Evolutionary conservation across 2,329 filamentous ascomycete genomes (phyloP).

Genomic region (Monosporascus sp.): DNA sequence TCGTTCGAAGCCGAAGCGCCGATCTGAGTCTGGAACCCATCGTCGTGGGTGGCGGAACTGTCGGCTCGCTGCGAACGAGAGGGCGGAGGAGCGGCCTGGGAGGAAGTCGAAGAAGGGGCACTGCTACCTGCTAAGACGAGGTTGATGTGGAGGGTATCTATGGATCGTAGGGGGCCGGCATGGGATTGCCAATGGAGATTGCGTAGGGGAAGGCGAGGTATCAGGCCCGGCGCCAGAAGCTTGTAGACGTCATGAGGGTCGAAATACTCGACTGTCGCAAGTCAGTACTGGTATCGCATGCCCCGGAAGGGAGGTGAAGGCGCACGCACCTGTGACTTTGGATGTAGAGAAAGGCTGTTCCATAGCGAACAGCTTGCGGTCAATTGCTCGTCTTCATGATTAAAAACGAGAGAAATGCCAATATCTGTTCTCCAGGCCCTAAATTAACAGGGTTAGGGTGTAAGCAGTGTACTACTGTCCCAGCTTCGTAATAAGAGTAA

Average conservation of each 20-base stretch:
- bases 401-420: constrained; percentile 1
- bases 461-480: background rate
- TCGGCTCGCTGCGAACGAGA: constrained; percentile 24
- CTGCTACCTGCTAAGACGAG: constrained; percentile 59
- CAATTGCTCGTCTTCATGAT: constrained; percentile 23
- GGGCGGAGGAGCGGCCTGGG: constrained; percentile 30
- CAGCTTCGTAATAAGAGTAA: no score
- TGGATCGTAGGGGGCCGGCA: constrained; percentile 83
- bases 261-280: constrained; percentile 77
- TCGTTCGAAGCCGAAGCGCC: constrained; percentile 32
- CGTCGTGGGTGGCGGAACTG: constrained; percentile 37
- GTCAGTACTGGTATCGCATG: constrained; percentile 9
- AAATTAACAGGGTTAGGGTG: background rate
- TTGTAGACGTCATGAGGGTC: constrained; percentile 88
- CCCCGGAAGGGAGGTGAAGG: constrained; percentile 9
- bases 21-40: constrained; percentile 57
- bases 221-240: constrained; percentile 70
- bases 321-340: constrained; percentile 64
- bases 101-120: constrained; percentile 35
- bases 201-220: constrained; percentile 74
- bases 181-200: constrained; percentile 98
- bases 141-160: constrained; percentile 86
- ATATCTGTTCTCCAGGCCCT: no score
- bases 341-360: constrained; percentile 65
- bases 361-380: constrained; percentile 44